Evolutionary conservation across 345 rosid genomes (phyloP).

Genomic region (Euphorbia tirucalli): DNA sequence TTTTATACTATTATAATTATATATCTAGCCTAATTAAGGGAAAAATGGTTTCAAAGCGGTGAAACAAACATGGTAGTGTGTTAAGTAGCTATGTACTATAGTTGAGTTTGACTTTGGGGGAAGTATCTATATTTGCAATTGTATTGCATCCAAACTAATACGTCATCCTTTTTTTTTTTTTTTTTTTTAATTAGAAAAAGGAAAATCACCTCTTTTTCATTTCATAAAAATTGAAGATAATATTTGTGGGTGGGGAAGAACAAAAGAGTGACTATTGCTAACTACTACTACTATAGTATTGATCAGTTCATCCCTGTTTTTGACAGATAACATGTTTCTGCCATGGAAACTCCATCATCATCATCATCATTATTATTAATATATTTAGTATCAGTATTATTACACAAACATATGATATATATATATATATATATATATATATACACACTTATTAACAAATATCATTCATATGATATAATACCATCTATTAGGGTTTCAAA

Average conservation of each 20-base stretch:
- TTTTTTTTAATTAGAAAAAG: no score
- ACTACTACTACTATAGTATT: constrained; percentile 17
- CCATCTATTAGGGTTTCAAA: neutral
- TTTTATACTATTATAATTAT: neutral
- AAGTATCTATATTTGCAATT: neutral
- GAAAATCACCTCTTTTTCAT: neutral
- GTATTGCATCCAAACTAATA: neutral
- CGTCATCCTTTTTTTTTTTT: neutral
- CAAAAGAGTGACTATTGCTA: constrained; percentile 13
- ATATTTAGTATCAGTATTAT: no score
- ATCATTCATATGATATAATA: neutral
- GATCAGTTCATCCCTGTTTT: constrained; percentile 21
- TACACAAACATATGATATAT: no score
- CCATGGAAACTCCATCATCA: constrained; percentile 15
- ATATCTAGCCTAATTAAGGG: neutral
- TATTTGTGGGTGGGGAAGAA: neutral
- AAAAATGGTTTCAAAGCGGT: neutral
- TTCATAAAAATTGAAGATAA: neutral
- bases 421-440: no score
- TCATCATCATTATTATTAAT: constrained; percentile 2
- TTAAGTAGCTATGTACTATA: constrained; percentile 5
- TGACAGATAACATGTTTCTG: constrained; percentile 21
- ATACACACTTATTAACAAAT: no score
- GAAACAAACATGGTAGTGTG: neutral
- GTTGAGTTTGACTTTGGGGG: constrained; percentile 5